Evolutionary conservation across 495 filamentous ascomycete genomes (phyloP).

Genomic region (Chaetomium tenue): DNA sequence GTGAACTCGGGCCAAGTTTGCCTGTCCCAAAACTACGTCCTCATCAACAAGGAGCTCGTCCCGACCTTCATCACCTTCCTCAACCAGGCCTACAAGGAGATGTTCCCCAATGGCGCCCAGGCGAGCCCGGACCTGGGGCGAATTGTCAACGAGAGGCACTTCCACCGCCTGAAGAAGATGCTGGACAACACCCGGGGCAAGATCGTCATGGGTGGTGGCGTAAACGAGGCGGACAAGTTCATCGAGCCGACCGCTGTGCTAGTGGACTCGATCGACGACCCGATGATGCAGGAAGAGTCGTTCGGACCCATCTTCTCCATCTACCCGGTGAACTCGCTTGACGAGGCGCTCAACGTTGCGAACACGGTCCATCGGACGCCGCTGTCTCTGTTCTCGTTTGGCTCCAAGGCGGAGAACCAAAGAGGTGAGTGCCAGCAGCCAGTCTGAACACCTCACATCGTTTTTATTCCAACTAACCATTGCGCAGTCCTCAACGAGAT

Average conservation of each 20-base stretch:
- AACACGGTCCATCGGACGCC: slow-evolving; percentile 77
- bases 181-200: slow-evolving; percentile 77
- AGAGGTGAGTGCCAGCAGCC: slow-evolving; percentile 48
- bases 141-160: slow-evolving; percentile 76
- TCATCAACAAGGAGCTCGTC: slow-evolving; percentile 73
- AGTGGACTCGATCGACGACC: slow-evolving; percentile 71
- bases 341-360: slow-evolving; percentile 76
- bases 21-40: slow-evolving; percentile 82
- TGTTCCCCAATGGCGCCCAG: slow-evolving; percentile 80
- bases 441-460: neutral
- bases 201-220: slow-evolving; percentile 79
- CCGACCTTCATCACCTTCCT: slow-evolving; percentile 71
- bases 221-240: slow-evolving; percentile 72
- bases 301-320: slow-evolving; percentile 89
- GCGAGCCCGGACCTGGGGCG: slow-evolving; percentile 69
- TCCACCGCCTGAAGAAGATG: slow-evolving; percentile 83
- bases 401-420: slow-evolving; percentile 68
- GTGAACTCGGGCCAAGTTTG: slow-evolving; percentile 87
- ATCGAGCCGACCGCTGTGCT: slow-evolving; percentile 84
- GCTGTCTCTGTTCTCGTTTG: slow-evolving; percentile 80
- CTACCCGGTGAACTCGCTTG: slow-evolving; percentile 67
- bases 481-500: slow-evolving; percentile 56
- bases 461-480: slow-evolving; percentile 11
- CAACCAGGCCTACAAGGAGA: slow-evolving; percentile 68
- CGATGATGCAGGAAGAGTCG: slow-evolving; percentile 74